These are phyloP conservation scores for Neurospora discreta DNA, from an alignment of 495 filamentous ascomycete genomes.

Conservation along the genomic window DNA sequence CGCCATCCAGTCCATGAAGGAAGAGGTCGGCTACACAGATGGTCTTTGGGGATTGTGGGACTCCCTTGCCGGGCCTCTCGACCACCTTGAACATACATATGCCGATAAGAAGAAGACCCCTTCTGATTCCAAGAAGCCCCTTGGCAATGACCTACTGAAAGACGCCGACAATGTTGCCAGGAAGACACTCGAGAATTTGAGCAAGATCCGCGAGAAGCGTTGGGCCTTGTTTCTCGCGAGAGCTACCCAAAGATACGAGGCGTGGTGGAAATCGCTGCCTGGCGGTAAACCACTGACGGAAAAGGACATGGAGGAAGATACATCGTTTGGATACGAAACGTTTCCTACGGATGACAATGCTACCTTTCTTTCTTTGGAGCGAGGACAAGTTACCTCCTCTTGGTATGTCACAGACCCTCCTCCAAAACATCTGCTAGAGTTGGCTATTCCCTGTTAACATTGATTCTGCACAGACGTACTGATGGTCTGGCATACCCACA, in stretches of 20 bases:
- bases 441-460: neutral
- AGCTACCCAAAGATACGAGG: conserved; percentile 61
- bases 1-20: conserved; percentile 55
- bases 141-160: conserved; percentile 7
- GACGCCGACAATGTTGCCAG: conserved; percentile 13
- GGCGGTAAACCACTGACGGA: conserved; percentile 18
- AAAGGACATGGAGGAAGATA: conserved; percentile 17
- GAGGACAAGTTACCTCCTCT: conserved; percentile 29
- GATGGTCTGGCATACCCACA: conserved; percentile 84
- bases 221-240: conserved; percentile 68
- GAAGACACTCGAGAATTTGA: conserved; percentile 25
- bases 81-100: conserved; percentile 9
- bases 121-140: neutral
- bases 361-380: conserved; percentile 13
- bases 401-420: conserved; percentile 15
- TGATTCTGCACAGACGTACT: conserved; percentile 51
- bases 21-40: conserved; percentile 51
- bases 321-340: conserved; percentile 6
- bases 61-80: conserved; percentile 25
- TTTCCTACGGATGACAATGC: conserved; percentile 12
- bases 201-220: conserved; percentile 59
- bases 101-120: conserved; percentile 7
- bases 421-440: neutral
- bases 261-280: conserved; percentile 50
- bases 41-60: conserved; percentile 56